These are phyloP conservation scores for Hypocrella siamensis DNA, from an alignment of 2,329 filamentous ascomycete species.

Conservation along the genomic window DNA sequence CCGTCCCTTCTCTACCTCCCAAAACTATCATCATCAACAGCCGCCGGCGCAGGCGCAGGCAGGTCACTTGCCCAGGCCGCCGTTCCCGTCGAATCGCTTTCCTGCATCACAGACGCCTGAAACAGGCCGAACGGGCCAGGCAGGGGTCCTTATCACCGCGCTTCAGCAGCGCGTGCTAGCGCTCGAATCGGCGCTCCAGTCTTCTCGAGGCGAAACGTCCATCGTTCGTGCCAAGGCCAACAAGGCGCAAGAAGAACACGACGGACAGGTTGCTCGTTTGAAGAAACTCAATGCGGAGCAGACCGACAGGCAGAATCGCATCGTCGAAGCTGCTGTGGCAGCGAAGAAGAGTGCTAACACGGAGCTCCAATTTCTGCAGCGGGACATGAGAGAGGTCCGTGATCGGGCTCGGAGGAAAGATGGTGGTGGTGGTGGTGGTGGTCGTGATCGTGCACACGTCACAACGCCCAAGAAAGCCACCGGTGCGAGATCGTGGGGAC, in stretches of 20 bases:
- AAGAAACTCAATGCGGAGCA: slow-evolving; percentile 50
- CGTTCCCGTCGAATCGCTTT: slow-evolving; percentile 11
- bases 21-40: slow-evolving; percentile 15
- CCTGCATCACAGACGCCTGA: slow-evolving; percentile 11
- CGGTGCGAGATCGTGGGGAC: slow-evolving; percentile 35
- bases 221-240: slow-evolving; percentile 60
- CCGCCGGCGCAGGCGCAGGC: slow-evolving; percentile 15
- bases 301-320: slow-evolving; percentile 43
- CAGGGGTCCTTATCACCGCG: slow-evolving; percentile 22
- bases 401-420: slow-evolving; percentile 33
- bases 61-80: slow-evolving; percentile 26
- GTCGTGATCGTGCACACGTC: neutral
- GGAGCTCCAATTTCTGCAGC: slow-evolving; percentile 56
- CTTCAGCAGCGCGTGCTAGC: slow-evolving; percentile 36
- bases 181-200: slow-evolving; percentile 39
- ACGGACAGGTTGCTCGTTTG: slow-evolving; percentile 43
- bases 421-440: slow-evolving; percentile 8
- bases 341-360: slow-evolving; percentile 51
- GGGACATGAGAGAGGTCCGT: slow-evolving; percentile 49
- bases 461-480: slow-evolving; percentile 50
- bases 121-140: slow-evolving; percentile 10
- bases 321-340: slow-evolving; percentile 47
- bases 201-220: slow-evolving; percentile 55
- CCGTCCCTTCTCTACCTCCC: slow-evolving; percentile 12
- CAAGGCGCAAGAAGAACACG: slow-evolving; percentile 43